Percentiles rank a stretch among this genome's conserved stretches.
These are phyloP conservation scores for Dunaliella primolecta DNA, from an alignment of 139 green algal species.

Conservation along the genomic window DNA sequence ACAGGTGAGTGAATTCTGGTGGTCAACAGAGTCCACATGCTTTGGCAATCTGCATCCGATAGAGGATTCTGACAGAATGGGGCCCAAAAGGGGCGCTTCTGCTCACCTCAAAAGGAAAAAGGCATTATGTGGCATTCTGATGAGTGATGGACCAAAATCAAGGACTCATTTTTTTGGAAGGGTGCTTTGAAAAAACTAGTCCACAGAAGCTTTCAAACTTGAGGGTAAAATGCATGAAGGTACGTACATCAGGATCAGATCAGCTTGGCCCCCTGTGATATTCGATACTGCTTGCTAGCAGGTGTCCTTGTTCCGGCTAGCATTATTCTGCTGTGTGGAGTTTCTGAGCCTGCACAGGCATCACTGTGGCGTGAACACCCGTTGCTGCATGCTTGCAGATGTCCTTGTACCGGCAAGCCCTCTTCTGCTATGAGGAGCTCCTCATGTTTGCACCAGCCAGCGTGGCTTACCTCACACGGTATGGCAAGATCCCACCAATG, in stretches of 20 bases:
- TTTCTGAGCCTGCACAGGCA: too few relatives aligned
- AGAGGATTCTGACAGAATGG: not conserved
- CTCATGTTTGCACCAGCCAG: conserved; percentile 62
- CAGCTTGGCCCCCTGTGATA: too few relatives aligned
- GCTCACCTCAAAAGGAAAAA: not conserved
- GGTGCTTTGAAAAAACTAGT: too few relatives aligned
- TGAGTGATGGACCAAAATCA: not conserved
- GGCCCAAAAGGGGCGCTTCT: not conserved
- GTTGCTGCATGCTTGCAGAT: too few relatives aligned
- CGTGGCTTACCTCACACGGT: conserved; percentile 47
- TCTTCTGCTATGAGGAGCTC: conserved; percentile 85
- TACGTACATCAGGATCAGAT: too few relatives aligned
- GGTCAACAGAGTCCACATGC: not conserved
- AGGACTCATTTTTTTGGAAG: not conserved
- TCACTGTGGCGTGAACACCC: too few relatives aligned
- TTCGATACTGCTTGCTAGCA: too few relatives aligned
- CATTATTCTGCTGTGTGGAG: too few relatives aligned
- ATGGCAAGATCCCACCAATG: too few relatives aligned
- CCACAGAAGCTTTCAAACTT: too few relatives aligned
- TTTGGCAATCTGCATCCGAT: not conserved
- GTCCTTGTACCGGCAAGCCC: conserved; percentile 74
- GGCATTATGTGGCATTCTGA: not conserved
- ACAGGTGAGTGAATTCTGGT: conserved; percentile 39
- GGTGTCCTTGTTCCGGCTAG: too few relatives aligned
- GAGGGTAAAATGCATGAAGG: too few relatives aligned